Percentiles rank a stretch among this genome's conserved stretches.
phyloP scores from a whole-genome alignment of 2,329 filamentous ascomycete genomes.

The Apiospora malaysiana region DNA sequence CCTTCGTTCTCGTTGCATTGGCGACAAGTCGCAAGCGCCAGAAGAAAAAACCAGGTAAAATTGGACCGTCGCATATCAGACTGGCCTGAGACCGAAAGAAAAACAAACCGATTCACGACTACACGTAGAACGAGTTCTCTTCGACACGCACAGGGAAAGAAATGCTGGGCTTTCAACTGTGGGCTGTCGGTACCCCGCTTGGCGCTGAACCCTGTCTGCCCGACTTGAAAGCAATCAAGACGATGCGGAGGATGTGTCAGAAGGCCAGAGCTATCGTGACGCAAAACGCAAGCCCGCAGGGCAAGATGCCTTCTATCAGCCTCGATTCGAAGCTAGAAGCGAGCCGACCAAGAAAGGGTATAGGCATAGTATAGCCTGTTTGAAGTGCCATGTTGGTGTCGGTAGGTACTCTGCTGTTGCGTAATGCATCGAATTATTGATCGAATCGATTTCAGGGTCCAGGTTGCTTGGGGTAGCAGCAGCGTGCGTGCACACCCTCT shows the following conservation, averaged over 20 bases:
- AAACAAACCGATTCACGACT: neutral
- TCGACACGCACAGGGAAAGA: neutral
- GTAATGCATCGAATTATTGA: conserved; percentile 15
- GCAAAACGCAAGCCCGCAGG: neutral
- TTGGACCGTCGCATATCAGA: neutral
- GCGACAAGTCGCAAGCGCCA: neutral
- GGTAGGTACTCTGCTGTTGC: neutral
- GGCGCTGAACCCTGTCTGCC: neutral
- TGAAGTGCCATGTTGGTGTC: neutral
- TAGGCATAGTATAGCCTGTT: conserved; percentile 9
- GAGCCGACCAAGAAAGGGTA: neutral
- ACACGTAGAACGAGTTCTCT: neutral
- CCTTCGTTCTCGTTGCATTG: neutral
- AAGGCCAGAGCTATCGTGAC: neutral
- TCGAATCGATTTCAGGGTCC: conserved; percentile 18
- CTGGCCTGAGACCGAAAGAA: neutral
- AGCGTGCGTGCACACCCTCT: conserved; percentile 6
- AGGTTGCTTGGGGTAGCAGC: conserved; percentile 4
- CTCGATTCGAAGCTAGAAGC: neutral
- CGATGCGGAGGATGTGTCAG: neutral
- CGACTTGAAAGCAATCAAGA: conserved; percentile 1
- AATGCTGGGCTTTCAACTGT: neutral
- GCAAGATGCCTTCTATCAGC: neutral
- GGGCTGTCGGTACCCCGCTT: conserved; percentile 11
- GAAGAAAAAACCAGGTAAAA: neutral